Conservation (phyloP, 2,329 filamentous ascomycete species). For the Pseudocercospora cruenta region DNA sequence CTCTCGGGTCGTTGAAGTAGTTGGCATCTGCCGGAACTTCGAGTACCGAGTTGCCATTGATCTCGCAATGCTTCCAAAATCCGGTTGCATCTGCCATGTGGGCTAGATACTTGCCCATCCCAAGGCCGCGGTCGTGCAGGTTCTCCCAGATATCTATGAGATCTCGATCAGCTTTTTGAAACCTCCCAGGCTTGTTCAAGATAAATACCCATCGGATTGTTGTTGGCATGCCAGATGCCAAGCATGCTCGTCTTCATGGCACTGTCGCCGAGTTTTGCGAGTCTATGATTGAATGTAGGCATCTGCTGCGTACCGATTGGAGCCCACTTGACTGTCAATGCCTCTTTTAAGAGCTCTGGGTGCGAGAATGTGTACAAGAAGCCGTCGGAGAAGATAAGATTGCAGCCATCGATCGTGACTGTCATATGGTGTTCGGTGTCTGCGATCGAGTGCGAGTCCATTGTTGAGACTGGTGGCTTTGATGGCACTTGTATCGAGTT, state of each 20-base stretch:
- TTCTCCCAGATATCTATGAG: neutral
- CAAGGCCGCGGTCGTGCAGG: constrained; percentile 1
- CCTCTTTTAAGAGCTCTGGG: neutral
- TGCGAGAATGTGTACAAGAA: neutral
- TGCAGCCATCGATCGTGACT: neutral
- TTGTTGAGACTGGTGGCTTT: neutral
- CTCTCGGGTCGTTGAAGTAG: neutral
- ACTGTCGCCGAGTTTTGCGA: constrained; percentile 7
- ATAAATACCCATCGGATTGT: neutral
- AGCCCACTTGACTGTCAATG: neutral
- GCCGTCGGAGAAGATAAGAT: neutral
- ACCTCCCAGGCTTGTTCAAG: no score
- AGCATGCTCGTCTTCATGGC: neutral
- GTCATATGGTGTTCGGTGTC: neutral
- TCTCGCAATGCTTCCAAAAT: neutral
- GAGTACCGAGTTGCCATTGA: constrained; percentile 1
- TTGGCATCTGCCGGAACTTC: neutral
- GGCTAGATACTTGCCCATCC: constrained; percentile 10
- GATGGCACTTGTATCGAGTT: neutral
- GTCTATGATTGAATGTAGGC: neutral
- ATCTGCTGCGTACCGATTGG: neutral
- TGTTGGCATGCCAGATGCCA: neutral
- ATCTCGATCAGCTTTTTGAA: neutral
- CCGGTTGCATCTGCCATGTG: constrained; percentile 1
- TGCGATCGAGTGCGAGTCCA: neutral